Evolutionary conservation across 192 early-diverging fungal species (phyloP).

Genomic region (Phlyctochytrium planicorne): DNA sequence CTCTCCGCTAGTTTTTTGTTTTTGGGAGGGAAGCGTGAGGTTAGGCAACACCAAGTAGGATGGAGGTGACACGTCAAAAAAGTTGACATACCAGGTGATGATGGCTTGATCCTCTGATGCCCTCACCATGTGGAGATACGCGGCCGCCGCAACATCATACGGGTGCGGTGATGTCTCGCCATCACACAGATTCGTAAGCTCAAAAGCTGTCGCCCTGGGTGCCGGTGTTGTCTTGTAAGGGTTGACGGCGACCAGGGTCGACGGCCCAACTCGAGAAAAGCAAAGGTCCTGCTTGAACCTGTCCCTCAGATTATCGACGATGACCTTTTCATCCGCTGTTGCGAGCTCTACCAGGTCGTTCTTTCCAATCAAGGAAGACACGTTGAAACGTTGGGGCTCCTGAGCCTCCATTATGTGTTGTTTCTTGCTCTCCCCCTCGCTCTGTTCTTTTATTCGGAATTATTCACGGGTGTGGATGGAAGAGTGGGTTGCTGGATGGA

Average conservation of each 20-base stretch:
- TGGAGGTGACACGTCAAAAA: neutral
- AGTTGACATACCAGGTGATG: conserved; percentile 25
- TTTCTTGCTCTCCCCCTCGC: no score
- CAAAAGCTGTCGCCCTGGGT: neutral
- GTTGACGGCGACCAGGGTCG: conserved; percentile 23
- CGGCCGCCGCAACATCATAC: conserved; percentile 24
- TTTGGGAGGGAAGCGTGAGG: neutral
- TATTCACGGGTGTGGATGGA: no score
- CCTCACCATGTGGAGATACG: conserved; percentile 29
- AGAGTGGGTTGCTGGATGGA: no score
- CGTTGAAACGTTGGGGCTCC: neutral
- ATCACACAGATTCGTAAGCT: conserved; percentile 16
- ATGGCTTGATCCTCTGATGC: conserved; percentile 31
- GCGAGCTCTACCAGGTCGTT: neutral
- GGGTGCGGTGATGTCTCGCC: conserved; percentile 10
- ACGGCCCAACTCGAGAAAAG: conserved; percentile 20
- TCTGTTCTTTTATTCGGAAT: no score
- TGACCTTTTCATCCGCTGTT: conserved; percentile 2
- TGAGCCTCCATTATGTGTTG: no score
- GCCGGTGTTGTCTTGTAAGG: conserved; percentile 17
- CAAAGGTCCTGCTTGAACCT: conserved; percentile 13
- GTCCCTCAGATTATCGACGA: conserved; percentile 11
- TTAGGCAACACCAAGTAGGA: neutral
- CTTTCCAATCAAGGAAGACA: neutral
- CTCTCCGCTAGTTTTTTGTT: conserved; percentile 33